Percentiles rank a stretch among this genome's conserved stretches.
Evolutionary conservation across 495 filamentous ascomycete species (phyloP).

Genomic region (Neurospora intermedia): DNA sequence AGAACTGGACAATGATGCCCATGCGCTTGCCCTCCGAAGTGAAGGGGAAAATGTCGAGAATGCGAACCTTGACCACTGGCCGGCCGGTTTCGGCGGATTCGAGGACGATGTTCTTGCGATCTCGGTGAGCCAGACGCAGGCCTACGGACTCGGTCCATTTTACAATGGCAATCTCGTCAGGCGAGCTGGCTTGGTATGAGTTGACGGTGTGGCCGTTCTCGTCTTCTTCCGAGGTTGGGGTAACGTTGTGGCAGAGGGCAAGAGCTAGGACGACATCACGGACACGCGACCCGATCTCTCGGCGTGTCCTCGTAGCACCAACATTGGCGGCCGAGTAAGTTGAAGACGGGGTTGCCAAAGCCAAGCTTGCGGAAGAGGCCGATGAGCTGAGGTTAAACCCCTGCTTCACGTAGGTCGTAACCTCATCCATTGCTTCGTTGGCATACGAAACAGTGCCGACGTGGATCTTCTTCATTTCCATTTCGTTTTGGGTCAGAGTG

Average conservation of each 20-base stretch:
- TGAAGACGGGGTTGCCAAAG: slow-evolving; percentile 65
- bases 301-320: slow-evolving; percentile 64
- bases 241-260: slow-evolving; percentile 95
- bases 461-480: slow-evolving; percentile 98
- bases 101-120: slow-evolving; percentile 72
- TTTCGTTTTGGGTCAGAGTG: slow-evolving; percentile 94
- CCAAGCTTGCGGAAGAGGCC: slow-evolving; percentile 17
- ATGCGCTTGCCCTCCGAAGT: slow-evolving; percentile 96
- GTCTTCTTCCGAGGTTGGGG: slow-evolving; percentile 70
- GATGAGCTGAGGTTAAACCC: slow-evolving; percentile 50
- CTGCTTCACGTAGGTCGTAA: slow-evolving; percentile 72
- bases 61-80: slow-evolving; percentile 72
- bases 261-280: slow-evolving; percentile 84
- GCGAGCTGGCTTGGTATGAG: slow-evolving; percentile 91
- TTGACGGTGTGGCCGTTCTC: slow-evolving; percentile 67
- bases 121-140: slow-evolving; percentile 71
- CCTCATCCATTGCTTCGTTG: slow-evolving; percentile 97
- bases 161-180: slow-evolving; percentile 97
- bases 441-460: slow-evolving; percentile 97
- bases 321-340: slow-evolving; percentile 47
- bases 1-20: slow-evolving; percentile 91
- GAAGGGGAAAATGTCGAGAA: slow-evolving; percentile 93
- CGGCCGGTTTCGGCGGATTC: slow-evolving; percentile 68
- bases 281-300: slow-evolving; percentile 89
- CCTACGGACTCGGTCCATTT: slow-evolving; percentile 91